Evolutionary conservation across 2,329 filamentous ascomycete genomes (phyloP), one percentile per base, ranked within the genome.

Genomic region (Talaromyces sp.): DNA sequence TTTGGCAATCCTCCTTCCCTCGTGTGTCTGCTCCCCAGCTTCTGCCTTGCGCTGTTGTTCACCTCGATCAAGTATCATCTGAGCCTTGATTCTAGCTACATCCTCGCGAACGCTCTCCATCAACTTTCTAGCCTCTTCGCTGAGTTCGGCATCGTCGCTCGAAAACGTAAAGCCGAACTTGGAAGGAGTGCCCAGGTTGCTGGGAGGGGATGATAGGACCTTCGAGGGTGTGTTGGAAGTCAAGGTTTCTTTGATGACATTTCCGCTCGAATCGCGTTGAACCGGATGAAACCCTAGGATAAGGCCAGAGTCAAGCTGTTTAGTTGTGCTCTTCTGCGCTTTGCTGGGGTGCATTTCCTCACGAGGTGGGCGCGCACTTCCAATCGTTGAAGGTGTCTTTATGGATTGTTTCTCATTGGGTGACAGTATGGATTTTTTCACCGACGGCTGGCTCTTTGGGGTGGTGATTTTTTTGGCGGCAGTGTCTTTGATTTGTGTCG

Each of bases 271-370:
- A 62, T 79, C 77, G 66, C 73, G 77, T 67, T 85, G 87, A 75
- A 95, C 88, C 69, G 91, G 90, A 66, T 87, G 86, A 77, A 97
- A 97, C 17, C 93, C 93, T 25, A 96, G 84, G 72, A 90, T 87
- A 50, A 95, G 83, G 6, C 90, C 92, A 11, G 93, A 92, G 31
- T 95, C 93, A 1, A 90, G 86, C 52, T 91, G 83, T 62, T 90
- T 91, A 67, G 88, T 90, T 25, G 90, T 93, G 69, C 84, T 89
- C 62, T 86, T 84, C 65, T 95, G 92, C 64, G 87, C 86, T 74
- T 90, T 91, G 80, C 90, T 91, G 9, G 94, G 94, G 75, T 97
- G 93, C 93, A 97, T 97, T 76, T 97, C 93, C 66, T 89, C 87
- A 68, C 85, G 84, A 57, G 89, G 82, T 27, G 92, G 90, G 79